These are phyloP conservation scores for Bruguiera parviflora DNA, from an alignment of 345 rosid genomes.

Conservation along the genomic window DNA sequence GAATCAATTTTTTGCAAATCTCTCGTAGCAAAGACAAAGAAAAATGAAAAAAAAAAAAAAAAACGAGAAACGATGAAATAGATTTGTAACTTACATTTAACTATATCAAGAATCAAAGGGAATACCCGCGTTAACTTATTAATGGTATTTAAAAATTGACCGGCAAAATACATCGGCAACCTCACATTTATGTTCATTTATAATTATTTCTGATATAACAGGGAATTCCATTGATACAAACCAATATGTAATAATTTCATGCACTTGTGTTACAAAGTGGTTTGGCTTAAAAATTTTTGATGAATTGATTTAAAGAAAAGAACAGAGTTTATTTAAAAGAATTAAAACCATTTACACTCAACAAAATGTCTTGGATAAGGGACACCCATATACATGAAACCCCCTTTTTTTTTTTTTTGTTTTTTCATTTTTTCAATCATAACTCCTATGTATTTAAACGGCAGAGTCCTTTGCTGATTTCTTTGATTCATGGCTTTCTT, in stretches of 20 bases:
- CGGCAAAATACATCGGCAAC: too few species aligned
- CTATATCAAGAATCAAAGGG: too few species aligned
- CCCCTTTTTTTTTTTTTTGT: too few species aligned
- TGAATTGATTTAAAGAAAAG: background rate
- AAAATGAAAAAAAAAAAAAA: too few species aligned
- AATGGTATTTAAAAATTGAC: too few species aligned
- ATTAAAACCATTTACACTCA: slow-evolving; percentile 23
- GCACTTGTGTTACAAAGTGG: background rate
- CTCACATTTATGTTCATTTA: too few species aligned
- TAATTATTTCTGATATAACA: too few species aligned
- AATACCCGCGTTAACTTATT: too few species aligned
- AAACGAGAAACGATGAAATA: too few species aligned
- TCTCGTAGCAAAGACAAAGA: too few species aligned
- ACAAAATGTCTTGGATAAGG: slow-evolving; percentile 2
- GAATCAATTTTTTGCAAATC: too few species aligned
- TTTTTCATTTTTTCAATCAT: background rate
- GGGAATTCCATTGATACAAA: background rate
- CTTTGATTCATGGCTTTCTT: slow-evolving; percentile 68
- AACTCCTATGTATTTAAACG: slow-evolving; percentile 33
- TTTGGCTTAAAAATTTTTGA: background rate
- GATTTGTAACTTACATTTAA: too few species aligned
- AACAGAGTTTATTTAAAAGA: slow-evolving; percentile 26
- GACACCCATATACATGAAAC: slow-evolving; percentile 2
- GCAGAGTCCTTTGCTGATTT: slow-evolving; percentile 62
- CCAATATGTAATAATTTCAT: background rate